Evolutionary conservation across 2,329 filamentous ascomycete species (phyloP).

Genomic region (Colletotrichum sp.): DNA sequence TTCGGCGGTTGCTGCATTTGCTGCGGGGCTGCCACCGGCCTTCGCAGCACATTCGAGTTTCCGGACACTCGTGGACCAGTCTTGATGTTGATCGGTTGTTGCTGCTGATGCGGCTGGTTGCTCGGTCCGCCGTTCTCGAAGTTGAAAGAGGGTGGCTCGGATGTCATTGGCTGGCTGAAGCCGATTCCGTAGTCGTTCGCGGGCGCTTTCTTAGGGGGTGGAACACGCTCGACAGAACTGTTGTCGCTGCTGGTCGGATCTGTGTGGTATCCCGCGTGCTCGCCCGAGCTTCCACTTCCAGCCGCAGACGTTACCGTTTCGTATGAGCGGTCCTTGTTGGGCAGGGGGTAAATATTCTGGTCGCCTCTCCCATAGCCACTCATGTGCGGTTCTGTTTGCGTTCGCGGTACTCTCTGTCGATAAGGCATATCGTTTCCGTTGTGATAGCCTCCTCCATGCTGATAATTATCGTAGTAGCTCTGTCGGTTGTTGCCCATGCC

Average conservation of each 20-base stretch:
- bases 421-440: slow-evolving; percentile 30
- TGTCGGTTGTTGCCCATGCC: slow-evolving; percentile 41
- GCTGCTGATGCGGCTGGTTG: neutral
- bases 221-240: slow-evolving; percentile 82
- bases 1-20: neutral
- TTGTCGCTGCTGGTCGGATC: slow-evolving; percentile 90
- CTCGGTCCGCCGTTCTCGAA: slow-evolving; percentile 28
- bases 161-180: slow-evolving; percentile 49
- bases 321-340: slow-evolving; percentile 78
- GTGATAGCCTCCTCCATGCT: slow-evolving; percentile 32
- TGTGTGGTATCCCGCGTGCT: slow-evolving; percentile 80
- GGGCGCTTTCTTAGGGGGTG: slow-evolving; percentile 58
- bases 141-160: slow-evolving; percentile 41
- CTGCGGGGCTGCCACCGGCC: slow-evolving; percentile 14
- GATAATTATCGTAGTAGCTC: slow-evolving; percentile 47
- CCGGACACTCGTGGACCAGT: neutral
- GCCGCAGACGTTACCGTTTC: slow-evolving; percentile 85
- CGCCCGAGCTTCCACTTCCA: slow-evolving; percentile 73
- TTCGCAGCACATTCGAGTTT: slow-evolving; percentile 28
- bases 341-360: slow-evolving; percentile 55
- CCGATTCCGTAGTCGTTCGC: slow-evolving; percentile 70
- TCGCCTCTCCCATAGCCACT: slow-evolving; percentile 40
- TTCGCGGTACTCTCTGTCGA: slow-evolving; percentile 43
- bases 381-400: slow-evolving; percentile 52
- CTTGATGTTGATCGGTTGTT: neutral